These are phyloP conservation scores for Clarkia xantiana DNA, from an alignment of 345 rosid genomes.

Conservation along the genomic window DNA sequence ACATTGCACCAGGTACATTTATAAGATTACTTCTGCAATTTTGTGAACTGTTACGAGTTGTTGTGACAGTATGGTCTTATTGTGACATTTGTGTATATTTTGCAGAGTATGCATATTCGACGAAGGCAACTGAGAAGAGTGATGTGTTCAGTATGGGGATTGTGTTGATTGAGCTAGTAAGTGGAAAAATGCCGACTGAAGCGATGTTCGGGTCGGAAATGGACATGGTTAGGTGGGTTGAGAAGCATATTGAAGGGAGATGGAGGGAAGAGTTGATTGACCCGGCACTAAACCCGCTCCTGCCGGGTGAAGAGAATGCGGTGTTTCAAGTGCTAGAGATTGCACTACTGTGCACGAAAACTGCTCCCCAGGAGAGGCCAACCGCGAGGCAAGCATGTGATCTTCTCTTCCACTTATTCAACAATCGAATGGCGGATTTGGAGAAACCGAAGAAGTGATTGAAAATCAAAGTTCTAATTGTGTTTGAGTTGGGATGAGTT, in stretches of 20 bases:
- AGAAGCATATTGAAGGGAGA: slow-evolving; percentile 26
- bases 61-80: too few species aligned
- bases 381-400: slow-evolving; percentile 63
- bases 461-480: too few species aligned
- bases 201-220: slow-evolving; percentile 43
- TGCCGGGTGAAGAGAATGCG: slow-evolving; percentile 43
- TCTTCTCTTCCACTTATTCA: slow-evolving; percentile 47
- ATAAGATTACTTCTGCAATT: too few species aligned
- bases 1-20: slow-evolving; percentile 76
- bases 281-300: slow-evolving; percentile 40
- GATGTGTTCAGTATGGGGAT: slow-evolving; percentile 90
- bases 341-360: slow-evolving; percentile 69
- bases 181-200: slow-evolving; percentile 78
- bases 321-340: slow-evolving; percentile 66
- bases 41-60: neutral
- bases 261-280: slow-evolving; percentile 49
- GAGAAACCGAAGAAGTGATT: slow-evolving; percentile 18
- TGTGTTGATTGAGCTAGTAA: slow-evolving; percentile 75
- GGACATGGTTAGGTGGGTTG: slow-evolving; percentile 94
- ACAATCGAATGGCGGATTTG: slow-evolving; percentile 30
- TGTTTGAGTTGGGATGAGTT: too few species aligned
- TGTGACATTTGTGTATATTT: too few species aligned
- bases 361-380: slow-evolving; percentile 65
- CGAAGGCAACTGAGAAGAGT: slow-evolving; percentile 78
- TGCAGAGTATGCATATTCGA: slow-evolving; percentile 73